Conservation (phyloP, 306 rosid species). For the Casuarina equisetifolia region DNA sequence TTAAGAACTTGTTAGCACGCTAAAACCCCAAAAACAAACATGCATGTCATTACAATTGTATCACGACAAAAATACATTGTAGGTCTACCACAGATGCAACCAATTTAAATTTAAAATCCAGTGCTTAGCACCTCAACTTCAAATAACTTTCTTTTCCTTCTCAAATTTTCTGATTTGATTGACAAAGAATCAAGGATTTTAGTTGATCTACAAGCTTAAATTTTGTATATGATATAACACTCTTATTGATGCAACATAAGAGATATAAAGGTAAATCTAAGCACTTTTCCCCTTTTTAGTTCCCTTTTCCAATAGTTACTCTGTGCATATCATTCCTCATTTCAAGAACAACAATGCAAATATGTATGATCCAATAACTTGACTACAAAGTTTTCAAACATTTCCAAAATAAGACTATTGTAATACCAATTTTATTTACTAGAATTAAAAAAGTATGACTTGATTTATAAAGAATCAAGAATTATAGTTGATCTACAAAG, state of each 20-base stretch:
- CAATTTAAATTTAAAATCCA: not conserved
- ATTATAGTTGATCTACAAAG: not conserved
- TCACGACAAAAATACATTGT: not conserved
- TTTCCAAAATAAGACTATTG: too few species aligned
- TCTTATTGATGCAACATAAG: not conserved
- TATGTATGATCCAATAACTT: too few species aligned
- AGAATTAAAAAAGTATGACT: too few species aligned
- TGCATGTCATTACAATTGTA: not conserved
- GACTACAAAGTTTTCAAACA: too few species aligned
- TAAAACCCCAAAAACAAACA: not conserved
- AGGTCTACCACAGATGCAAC: not conserved
- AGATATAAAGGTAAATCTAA: too few species aligned
- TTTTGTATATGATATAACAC: constrained; percentile 3
- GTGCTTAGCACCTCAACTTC: not conserved
- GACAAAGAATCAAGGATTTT: not conserved
- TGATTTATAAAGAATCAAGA: not conserved
- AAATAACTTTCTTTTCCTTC: not conserved
- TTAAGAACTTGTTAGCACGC: not conserved
- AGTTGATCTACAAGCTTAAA: not conserved
- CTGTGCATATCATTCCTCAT: too few species aligned
- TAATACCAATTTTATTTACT: too few species aligned
- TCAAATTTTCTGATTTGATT: not conserved
- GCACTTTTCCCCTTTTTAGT: too few species aligned
- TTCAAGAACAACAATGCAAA: too few species aligned
- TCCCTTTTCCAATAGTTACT: too few species aligned